Evolutionary conservation across 768 basidiomycete species (phyloP), one percentile per base, ranked within the genome.

Genomic region (Steccherinum ochraceum): DNA sequence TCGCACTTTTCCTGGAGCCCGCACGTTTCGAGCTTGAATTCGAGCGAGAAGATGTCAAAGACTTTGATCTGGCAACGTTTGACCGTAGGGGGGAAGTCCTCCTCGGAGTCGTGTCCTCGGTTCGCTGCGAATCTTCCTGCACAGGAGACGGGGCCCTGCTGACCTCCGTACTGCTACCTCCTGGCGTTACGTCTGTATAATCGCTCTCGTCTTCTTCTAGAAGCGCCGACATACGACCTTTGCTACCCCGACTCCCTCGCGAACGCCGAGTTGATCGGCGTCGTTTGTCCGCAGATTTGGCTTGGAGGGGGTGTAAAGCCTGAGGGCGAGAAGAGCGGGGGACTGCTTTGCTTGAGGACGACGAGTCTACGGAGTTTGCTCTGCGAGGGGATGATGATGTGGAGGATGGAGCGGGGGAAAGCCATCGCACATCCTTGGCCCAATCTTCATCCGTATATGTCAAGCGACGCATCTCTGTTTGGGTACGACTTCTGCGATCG

Each of bases 341-440:
- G 21, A 18, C 41, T n/a, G n/a, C n/a, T n/a, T n/a, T n/a, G n/a
- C n/a, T n/a, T 19, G 41, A 23, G 10, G 41, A 43, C 41, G 41
- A 43, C 5, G 30, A 35, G 30, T 35, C 30, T 7, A 35, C 30
- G 30, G 30, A 35, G 16, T 35, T 35, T 7, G 30, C 30, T 35
- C 30, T 43, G 10, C 41, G 41, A 43, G 24, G 50, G 4, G 46
- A 27, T 19, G 48, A 23, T 11, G 51, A 5, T 23, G 23, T n/a
- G 51, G 42, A 43, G 41, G 55, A 12, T 24, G 25, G 24, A 23
- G 53, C 13, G 35, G 77, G 62, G 46, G 69, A 75, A 24, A 88
- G 77, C 81, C 80, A 85, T 26, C 81, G 74, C 16, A 84, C 77
- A 46, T 87, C 84, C 54, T 75, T 78, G 12, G 80, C 76, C 86